Percentiles rank a stretch among this genome's conserved stretches.
Evolutionary conservation across 2,329 filamentous ascomycete species (phyloP).

Genomic region (Stagonosporopsis chrysanthemi): DNA sequence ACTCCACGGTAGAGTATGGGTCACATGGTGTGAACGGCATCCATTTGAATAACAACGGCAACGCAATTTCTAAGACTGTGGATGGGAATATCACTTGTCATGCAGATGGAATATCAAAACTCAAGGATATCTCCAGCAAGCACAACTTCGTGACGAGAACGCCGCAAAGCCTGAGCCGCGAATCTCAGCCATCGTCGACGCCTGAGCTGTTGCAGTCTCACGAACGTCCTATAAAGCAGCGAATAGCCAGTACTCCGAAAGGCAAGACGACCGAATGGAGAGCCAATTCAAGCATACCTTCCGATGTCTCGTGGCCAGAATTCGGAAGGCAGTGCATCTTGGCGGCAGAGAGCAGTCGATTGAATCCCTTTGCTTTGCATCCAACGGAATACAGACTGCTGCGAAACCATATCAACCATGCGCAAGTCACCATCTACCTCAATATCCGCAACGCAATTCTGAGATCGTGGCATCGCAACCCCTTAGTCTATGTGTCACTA

Average conservation of each 20-base stretch:
- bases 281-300: conserved; percentile 84
- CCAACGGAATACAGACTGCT: conserved; percentile 82
- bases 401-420: conserved; percentile 80
- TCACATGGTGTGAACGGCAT: conserved; percentile 17
- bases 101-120: conserved; percentile 16
- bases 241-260: conserved; percentile 31
- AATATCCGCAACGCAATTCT: conserved; percentile 96
- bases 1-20: conserved; percentile 28
- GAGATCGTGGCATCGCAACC: conserved; percentile 86
- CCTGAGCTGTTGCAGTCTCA: conserved; percentile 40
- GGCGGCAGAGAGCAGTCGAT: conserved; percentile 85
- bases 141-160: conserved; percentile 32
- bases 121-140: conserved; percentile 21
- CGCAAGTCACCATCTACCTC: conserved; percentile 92
- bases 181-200: conserved; percentile 42
- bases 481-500: conserved; percentile 79
- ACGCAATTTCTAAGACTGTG: conserved; percentile 14
- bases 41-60: conserved; percentile 22
- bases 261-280: conserved; percentile 36
- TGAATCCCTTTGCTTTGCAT: conserved; percentile 90
- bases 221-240: conserved; percentile 28
- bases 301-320: conserved; percentile 72
- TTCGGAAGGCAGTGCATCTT: conserved; percentile 92
- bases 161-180: conserved; percentile 31
- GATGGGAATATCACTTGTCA: conserved; percentile 20